Conservation (phyloP, 2,329 filamentous ascomycete genomes). For the Fusarium caatingaense region DNA sequence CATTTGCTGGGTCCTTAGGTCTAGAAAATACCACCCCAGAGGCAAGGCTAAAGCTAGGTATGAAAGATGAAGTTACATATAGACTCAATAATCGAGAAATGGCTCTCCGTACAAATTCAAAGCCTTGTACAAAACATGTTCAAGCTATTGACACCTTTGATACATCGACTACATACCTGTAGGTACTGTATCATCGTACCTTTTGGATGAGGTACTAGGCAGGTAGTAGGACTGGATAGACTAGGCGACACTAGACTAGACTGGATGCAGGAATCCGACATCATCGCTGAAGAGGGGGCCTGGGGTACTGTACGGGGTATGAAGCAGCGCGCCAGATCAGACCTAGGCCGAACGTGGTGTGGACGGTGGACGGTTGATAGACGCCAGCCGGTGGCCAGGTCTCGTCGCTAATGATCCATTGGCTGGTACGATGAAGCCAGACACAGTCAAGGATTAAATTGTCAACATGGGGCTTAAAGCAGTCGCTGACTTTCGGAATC, state of each 20-base stretch:
- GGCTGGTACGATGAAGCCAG: slow-evolving; percentile 21
- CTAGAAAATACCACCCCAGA: slow-evolving; percentile 18
- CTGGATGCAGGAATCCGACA: slow-evolving; percentile 7
- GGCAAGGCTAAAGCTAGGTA: slow-evolving; percentile 3
- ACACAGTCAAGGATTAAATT: slow-evolving; percentile 33
- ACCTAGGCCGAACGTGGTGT: slow-evolving; percentile 34
- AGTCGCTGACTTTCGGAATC: not conserved
- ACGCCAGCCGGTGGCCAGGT: slow-evolving; percentile 36
- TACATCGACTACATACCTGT: not conserved
- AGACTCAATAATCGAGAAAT: not conserved
- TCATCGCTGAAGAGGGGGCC: slow-evolving; percentile 24
- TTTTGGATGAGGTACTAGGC: not conserved
- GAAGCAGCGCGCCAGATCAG: not conserved
- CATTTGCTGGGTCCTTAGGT: slow-evolving; percentile 25
- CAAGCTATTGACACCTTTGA: not conserved
- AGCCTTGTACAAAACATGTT: not conserved
- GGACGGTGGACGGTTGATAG: slow-evolving; percentile 40
- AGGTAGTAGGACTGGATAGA: not conserved
- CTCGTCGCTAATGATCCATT: slow-evolving; percentile 29
- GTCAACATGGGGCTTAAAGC: slow-evolving; percentile 22
- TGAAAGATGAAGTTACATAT: not conserved
- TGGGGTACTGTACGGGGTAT: slow-evolving; percentile 9
- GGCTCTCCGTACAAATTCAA: not conserved
- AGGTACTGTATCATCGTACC: not conserved
- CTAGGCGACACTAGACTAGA: not conserved